Base-by-base conservation (phyloP, 345 rosid genomes). In the Gossypium anomalum region DNA sequence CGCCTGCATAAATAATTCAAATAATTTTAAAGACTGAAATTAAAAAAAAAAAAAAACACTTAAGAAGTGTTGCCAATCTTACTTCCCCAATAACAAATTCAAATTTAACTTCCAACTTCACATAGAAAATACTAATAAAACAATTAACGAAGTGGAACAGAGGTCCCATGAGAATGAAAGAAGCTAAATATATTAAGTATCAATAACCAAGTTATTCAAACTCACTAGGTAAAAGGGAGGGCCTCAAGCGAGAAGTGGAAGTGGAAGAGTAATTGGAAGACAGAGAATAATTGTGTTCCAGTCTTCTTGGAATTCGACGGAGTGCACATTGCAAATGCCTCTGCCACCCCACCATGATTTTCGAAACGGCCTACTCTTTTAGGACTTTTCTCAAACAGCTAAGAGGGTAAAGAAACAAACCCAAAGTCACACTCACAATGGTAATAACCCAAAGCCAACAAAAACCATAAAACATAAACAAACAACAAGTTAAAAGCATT, bases 261-360 rank as follows among this genome's bases (percentile, higher is more conserved):
- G 77, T 53, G 0, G 78, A 81, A 27, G 68, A 52, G 23, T n/a
- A 74, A 43, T 58, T 77, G 29, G 86, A 69, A 44, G 70, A 67
- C 1, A 82, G 73, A 76, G 76, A 78, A 81, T 74, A 70, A 71
- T 59, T 73, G 17, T 71, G 77, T 74, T 65, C 89, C 73, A 80
- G 83, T 64, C 81, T 80, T 72, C 76, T 87, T 65, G 83, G 85
- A 69, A 84, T 81, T 53, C 80, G 89, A 68, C 86, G 86, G 79
- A 89, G 45, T 13, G 78, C 74, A 2, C 75, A 73, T 76, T 83
- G 96, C 48, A 93, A 76, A 80, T 88, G 81, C 77, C 90, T 86
- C 81, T 85, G 94, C 97, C 97, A 90, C 19, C 87, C 89, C 80
- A 84, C 90, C 98, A 90, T 89, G 77, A 44, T 75, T 34, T 76